Base-by-base conservation (phyloP, 2,329 filamentous ascomycete species). In the Talaromyces albobiverticillius region DNA sequence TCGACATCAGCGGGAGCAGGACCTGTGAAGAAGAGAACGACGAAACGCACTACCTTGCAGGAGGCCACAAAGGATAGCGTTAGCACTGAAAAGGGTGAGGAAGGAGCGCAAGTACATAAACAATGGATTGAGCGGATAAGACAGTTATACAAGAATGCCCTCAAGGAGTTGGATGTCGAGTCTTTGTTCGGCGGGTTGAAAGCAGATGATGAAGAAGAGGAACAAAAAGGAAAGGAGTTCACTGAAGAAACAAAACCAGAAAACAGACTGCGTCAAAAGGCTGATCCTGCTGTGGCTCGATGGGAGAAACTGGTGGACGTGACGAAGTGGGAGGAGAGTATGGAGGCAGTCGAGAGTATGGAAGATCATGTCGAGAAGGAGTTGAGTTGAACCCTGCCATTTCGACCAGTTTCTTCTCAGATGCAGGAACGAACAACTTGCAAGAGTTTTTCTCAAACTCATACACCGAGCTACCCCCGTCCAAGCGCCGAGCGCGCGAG, bases 81-180 rank as follows among this genome's bases (percentile, higher is more conserved):
- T 40, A 16, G 18, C 5, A 4, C 7, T 18, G 34, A 43, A 18
- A 29, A 22, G 1, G 22, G 43, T 11, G 41, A 50, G 16, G 8
- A 23, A 18, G 41, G 47, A 47, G 42, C 45, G 8, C 54, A 58
- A 20, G 29, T 59, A 23, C 64, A 82, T 1, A 65, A 64, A 1
- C 71, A 77, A 34, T 67, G 70, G 45, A 58, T 72, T 49, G 69
- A 70, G 51, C 60, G 59, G 46, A 36, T 71, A 2, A 59, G 65
- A 9, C 64, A 67, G 32, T 58, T 75, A 11, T 71, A 72, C 46
- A 62, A 65, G 11, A 58, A 63, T 5, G 88, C 87, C 2, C 72
- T 76, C 13, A 69, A 70, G 36, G 87, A 89, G 47, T 70, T 94
- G 49, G 76, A 76, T 38, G 79, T 86, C 13, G 76, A 81, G 62